Percentiles rank a stretch among this genome's conserved stretches.
These are phyloP conservation scores for Citrus trifoliata DNA, from an alignment of 345 rosid species.

Conservation along the genomic window DNA sequence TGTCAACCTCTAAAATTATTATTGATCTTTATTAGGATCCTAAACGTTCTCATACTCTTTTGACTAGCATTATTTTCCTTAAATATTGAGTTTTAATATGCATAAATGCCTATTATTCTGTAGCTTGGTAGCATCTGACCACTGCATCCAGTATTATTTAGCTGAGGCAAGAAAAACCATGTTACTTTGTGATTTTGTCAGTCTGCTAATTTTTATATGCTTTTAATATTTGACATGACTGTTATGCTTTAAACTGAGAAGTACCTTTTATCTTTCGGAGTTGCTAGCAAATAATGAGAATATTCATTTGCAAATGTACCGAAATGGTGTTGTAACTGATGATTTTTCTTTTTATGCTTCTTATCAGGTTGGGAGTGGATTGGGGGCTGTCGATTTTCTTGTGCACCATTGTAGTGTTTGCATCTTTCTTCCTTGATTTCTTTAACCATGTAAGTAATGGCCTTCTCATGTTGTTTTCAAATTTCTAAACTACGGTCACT, in stretches of 20 bases:
- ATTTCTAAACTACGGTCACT: constrained; percentile 14
- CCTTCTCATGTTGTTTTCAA: constrained; percentile 5
- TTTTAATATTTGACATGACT: neutral
- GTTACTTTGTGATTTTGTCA: neutral
- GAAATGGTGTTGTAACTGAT: constrained; percentile 9
- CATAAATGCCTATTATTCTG: neutral
- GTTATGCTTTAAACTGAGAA: neutral
- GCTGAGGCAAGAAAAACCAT: neutral
- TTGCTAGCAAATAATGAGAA: neutral
- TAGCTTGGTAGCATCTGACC: neutral
- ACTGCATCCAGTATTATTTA: neutral
- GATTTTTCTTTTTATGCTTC: constrained; percentile 4
- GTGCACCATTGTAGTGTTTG: constrained; percentile 72
- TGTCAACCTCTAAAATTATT: neutral
- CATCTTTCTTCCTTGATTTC: constrained; percentile 24
- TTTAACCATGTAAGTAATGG: constrained; percentile 17
- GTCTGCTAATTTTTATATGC: neutral
- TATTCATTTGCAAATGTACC: constrained; percentile 5
- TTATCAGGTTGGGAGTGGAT: constrained; percentile 56
- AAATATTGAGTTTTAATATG: neutral
- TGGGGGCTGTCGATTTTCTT: constrained; percentile 76
- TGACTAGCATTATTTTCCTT: neutral
- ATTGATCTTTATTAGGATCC: neutral
- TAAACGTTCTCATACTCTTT: neutral
- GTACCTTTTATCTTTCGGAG: neutral